Base-by-base conservation (phyloP, 1,284 basidiomycete species). In the Rhodotorula sp. region DNA sequence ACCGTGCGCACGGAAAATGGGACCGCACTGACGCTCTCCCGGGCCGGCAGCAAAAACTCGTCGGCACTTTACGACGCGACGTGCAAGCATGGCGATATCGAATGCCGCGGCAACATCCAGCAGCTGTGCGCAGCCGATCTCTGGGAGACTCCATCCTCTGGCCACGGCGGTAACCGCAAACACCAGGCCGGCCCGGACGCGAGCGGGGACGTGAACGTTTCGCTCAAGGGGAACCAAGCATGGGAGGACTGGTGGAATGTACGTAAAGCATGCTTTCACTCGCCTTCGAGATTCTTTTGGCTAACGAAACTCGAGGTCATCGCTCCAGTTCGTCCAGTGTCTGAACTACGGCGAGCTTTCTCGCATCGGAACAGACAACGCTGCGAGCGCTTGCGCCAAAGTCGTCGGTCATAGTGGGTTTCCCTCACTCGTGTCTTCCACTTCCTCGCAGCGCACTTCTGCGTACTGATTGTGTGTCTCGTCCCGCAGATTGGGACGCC, bases 101-200 rank as follows among this genome's bases (percentile, higher is more conserved):
- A 79, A 43, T 79, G 78, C 39, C 16, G 43, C 2, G 79, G 74
- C n/a, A 79, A 79, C 62, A 65, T 79, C 3, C 79, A 79, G 54
- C 78, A 79, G 57, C 67, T 79, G 14, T 79, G 79, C 34, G 77
- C 69, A 8, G 69, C 66, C 29, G 18, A 34, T 46, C 52, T 68
- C 71, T 76, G 59, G 68, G 54, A 47, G 58, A 1, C 14, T n/a
- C 54, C 26, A 3, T 56, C 54, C 26, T 43, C 16, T 4, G 29
- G 16, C 15, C 12, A 29, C 29, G 29, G n/a, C 54, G 54, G 20
- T 67, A 52, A 49, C 65, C 47, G 58, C 57, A 58, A 4, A 16
- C 43, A 31, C 34, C n/a, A 20, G n/a, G n/a, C 47, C 31, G n/a
- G 31, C 8, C 21, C 21, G 52, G 31, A 58, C 49, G 46, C 26